Evolutionary conservation across 345 rosid genomes (phyloP).

Genomic region (Eucalyptus sp.): DNA sequence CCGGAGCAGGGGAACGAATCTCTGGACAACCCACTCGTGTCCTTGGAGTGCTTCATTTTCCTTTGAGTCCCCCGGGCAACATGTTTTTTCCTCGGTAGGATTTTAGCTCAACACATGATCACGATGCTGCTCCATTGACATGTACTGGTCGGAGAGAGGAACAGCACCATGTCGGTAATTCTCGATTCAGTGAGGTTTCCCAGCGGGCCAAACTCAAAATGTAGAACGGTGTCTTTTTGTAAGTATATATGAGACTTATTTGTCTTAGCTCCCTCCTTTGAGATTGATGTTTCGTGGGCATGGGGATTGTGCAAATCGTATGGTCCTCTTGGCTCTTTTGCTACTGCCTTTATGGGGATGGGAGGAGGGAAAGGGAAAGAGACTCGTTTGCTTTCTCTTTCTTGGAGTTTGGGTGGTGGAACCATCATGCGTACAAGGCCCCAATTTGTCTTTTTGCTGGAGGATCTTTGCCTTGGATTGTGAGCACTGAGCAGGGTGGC

Average conservation of each 20-base stretch:
- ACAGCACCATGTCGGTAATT: background rate
- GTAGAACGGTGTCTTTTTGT: background rate
- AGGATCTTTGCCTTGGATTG: background rate
- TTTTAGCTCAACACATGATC: background rate
- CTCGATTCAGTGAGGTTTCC: background rate
- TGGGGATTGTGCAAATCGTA: background rate
- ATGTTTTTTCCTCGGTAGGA: background rate
- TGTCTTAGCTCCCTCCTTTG: background rate
- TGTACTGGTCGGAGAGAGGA: background rate
- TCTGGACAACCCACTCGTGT: conserved; percentile 52
- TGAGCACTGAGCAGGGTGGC: background rate
- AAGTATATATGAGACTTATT: background rate
- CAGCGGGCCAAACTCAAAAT: background rate
- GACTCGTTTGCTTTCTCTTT: background rate
- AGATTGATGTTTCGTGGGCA: background rate
- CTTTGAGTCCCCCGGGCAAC: conserved; percentile 12
- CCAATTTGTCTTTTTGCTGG: background rate
- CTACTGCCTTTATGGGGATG: background rate
- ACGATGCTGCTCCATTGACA: background rate
- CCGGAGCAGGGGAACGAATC: conserved; percentile 20
- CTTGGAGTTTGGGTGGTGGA: background rate
- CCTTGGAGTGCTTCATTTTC: conserved; percentile 76
- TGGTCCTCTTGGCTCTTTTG: background rate
- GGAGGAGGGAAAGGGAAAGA: background rate
- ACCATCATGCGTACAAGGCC: background rate